Percentiles rank a stretch among this genome's conserved stretches.
Conservation (phyloP, 1,284 basidiomycete genomes). For the Trichosporon inkin region DNA sequence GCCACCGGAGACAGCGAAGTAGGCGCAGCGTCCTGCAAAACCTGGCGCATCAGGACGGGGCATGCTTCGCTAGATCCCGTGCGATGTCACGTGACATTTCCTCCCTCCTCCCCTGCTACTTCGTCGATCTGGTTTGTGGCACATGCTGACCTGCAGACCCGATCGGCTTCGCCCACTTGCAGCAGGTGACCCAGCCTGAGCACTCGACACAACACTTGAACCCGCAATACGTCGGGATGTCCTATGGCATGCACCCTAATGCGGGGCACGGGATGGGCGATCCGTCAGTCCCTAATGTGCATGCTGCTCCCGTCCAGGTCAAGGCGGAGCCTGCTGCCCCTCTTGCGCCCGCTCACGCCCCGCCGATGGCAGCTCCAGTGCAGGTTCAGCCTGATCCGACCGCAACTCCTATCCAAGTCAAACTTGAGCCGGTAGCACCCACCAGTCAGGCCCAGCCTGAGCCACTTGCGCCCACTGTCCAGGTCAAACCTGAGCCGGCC, state of each 20-base stretch:
- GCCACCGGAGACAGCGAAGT: too few relatives aligned
- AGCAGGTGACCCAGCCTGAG: neutral
- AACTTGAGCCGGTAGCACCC: too few relatives aligned
- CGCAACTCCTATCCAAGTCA: too few relatives aligned
- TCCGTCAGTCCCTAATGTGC: neutral
- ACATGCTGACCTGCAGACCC: neutral
- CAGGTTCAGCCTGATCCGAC: too few relatives aligned
- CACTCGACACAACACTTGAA: neutral
- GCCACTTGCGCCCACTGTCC: neutral
- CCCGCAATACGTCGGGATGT: neutral
- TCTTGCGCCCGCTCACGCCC: too few relatives aligned
- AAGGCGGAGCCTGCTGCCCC: neutral
- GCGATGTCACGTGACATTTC: neutral
- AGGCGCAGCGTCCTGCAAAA: neutral
- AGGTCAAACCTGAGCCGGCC: neutral
- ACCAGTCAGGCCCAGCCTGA: too few relatives aligned
- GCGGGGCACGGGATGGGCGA: neutral
- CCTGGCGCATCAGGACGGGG: neutral
- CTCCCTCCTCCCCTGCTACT: too few relatives aligned
- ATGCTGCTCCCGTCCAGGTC: neutral
- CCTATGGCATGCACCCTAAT: constrained; percentile 1
- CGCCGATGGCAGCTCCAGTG: too few relatives aligned
- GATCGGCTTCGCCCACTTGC: neutral
- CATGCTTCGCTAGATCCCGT: neutral
- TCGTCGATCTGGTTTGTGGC: too few relatives aligned